Evolutionary conservation across 805 yeast genomes (phyloP), one percentile per base, ranked within the genome.

Genomic region (Metschnikowia similis): DNA sequence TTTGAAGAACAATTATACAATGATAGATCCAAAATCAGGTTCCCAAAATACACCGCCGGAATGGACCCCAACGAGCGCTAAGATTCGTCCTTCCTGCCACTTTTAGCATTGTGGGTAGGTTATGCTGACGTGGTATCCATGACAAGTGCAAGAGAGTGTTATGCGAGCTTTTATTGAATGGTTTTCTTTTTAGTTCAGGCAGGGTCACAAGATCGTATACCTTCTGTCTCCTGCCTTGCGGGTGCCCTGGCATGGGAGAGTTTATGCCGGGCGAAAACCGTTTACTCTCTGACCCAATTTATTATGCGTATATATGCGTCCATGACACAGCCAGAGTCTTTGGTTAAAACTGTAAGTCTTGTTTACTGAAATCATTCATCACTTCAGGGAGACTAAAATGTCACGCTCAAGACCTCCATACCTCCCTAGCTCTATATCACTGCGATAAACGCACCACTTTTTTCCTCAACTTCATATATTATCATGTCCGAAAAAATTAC

Each of bases 401-500:
- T 38, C 30, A 29, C n/a, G n/a, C 13, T 16, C 30, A n/a, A n/a
- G 21, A 38, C 39, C 39, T 36, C 27, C 39, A 11, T 16, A 30
- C 45, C 45, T 41, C 45, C 37, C 17, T 13, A 41, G 37, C 35
- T 41, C 35, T 35, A 11, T 10, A 41, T 10, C n/a, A 31, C 26
- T 32, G 36, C 45, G 45, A 32, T 41, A 41, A 32, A 41, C 45
- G 45, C 45, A 13, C 45, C 13, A 32, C 9, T 28, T 26, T 16
- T 39, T 41, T 17, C 29, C 28, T 41, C 14, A 13, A 13, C 30
- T 31, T 31, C 45, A 26, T 28, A 16, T 7, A 16, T 11, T 31
- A 21, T 17, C 43, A 76, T 75, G 77, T 76, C 88, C 8, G 57
- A 61, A 1, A 83, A 85, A 59, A 65, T 87, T 40, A 66, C 69